Base-by-base conservation (phyloP, 805 yeast species). In the Metschnikowia colocasiae region DNA sequence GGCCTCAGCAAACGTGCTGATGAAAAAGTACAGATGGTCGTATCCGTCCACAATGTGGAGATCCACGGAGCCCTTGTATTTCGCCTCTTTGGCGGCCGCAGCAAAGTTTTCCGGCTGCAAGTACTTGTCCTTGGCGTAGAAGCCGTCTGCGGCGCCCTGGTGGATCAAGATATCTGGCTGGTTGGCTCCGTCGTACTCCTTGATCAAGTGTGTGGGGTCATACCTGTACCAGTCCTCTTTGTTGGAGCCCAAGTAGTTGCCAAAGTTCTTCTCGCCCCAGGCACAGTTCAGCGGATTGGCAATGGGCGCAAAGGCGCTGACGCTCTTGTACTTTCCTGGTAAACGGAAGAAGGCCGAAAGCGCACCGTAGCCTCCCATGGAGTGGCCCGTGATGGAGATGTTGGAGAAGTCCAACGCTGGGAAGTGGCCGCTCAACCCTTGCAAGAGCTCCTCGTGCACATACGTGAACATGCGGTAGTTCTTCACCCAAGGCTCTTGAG, bases 341-440 rank as follows among this genome's bases (percentile, higher is more conserved):
- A 85, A 81, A 52, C 75, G 79, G 50, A 92, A 68, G 55, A 74
- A 78, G 13, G 79, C 76, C 50, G 85, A 70, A 50, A 92, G 67
- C 0, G 99, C 95, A 48, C 98, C 99, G 63, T 79, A 88, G 1
- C 99, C 99, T 43, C 99, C 99, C 98, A 94, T 94, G 1, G 99
- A 94, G 65, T 94, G 98, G 37, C 99, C 99, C n/a, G 94, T 82
- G 54, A 92, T 80, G 18, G 92, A 79, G 43, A 82, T 76, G 34
- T 78, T 83, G 33, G 68, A 63, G 52, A 84, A 82, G 65, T 92
- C 89, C 50, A 92, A 69, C 34, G 67, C 64, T 2, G 69, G 50
- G 46, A 64, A 76, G 15, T 68, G 64, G 25, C 61, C 61, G 12
- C 76, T 64, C 55, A 88, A 69, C 25, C 66, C 67, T 20, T 68